Evolutionary conservation across 148 eudicot genomes (phyloP).

Genomic region (Heliamphora exappendiculata): DNA sequence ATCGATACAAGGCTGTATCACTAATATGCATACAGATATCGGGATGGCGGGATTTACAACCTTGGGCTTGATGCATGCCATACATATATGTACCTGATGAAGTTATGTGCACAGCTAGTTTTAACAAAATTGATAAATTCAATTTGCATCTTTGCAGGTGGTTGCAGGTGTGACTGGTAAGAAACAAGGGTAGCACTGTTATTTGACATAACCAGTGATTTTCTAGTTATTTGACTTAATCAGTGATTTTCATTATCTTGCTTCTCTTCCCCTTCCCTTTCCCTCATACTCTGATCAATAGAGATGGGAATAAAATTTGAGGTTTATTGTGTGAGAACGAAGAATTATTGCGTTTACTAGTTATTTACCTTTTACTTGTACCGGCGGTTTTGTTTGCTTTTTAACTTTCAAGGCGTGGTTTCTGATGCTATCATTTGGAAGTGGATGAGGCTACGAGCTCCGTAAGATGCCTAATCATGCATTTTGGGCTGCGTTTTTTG

Average conservation of each 20-base stretch:
- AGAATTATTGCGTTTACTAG: background rate
- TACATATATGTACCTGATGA: background rate
- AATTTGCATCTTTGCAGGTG: constrained; percentile 43
- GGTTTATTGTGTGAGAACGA: background rate
- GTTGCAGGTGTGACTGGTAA: constrained; percentile 75
- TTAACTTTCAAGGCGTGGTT: background rate
- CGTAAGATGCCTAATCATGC: background rate
- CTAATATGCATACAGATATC: no score
- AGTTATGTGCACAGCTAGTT: background rate
- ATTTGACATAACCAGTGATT: constrained; percentile 14
- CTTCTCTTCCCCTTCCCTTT: background rate
- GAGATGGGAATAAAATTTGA: constrained; percentile 15
- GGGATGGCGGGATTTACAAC: no score
- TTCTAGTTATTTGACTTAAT: constrained; percentile 15
- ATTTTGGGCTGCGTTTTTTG: background rate
- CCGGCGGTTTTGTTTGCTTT: background rate
- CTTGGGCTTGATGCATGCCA: background rate
- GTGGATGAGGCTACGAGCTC: background rate
- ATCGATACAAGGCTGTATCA: no score
- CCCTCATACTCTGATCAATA: constrained; percentile 1
- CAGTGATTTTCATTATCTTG: background rate
- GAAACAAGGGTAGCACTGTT: constrained; percentile 28
- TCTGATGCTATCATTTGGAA: background rate
- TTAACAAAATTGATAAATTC: background rate
- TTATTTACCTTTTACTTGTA: background rate